phyloP scores from a whole-genome alignment of 2,329 filamentous ascomycete species.

The Aspergillus sp. region DNA sequence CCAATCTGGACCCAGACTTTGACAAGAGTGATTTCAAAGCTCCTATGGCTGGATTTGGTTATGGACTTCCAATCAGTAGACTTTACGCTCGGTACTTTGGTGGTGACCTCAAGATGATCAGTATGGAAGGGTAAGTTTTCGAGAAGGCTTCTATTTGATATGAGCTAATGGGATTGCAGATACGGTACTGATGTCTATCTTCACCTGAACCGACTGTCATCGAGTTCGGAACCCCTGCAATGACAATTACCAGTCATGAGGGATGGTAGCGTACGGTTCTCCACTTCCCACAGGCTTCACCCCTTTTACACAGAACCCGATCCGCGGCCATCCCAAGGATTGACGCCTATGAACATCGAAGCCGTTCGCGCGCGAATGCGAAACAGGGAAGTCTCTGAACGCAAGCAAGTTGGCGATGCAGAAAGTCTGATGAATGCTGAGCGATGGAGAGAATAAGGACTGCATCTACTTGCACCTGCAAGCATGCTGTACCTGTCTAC shows the following conservation, averaged over 20 bases:
- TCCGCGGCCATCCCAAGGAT: slow-evolving; percentile 42
- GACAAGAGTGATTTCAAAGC: slow-evolving; percentile 99
- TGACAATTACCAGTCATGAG: slow-evolving; percentile 87
- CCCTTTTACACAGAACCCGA: slow-evolving; percentile 32
- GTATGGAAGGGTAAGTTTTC: slow-evolving; percentile 87
- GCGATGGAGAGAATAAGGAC: background rate
- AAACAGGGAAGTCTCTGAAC: slow-evolving; percentile 71
- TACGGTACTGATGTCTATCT: slow-evolving; percentile 99
- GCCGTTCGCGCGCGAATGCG: slow-evolving; percentile 67
- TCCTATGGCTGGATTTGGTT: slow-evolving; percentile 98
- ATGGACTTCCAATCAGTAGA: slow-evolving; percentile 88
- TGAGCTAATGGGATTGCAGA: slow-evolving; percentile 42
- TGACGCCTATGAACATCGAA: slow-evolving; percentile 48
- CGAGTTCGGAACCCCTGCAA: slow-evolving; percentile 93
- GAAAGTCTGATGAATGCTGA: slow-evolving; percentile 67
- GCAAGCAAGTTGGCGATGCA: slow-evolving; percentile 85
- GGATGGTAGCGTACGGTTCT: slow-evolving; percentile 54
- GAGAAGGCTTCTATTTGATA: background rate
- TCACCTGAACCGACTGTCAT: slow-evolving; percentile 91
- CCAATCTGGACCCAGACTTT: slow-evolving; percentile 92
- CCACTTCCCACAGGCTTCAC: slow-evolving; percentile 36
- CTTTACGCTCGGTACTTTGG: slow-evolving; percentile 97
- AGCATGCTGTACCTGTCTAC: no score
- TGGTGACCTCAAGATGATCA: slow-evolving; percentile 93
- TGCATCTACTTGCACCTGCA: no score